Percentiles rank a stretch among this genome's conserved stretches.
Conservation (phyloP, 371 early-diverging fungal genomes). For the Circinella umbellata region DNA sequence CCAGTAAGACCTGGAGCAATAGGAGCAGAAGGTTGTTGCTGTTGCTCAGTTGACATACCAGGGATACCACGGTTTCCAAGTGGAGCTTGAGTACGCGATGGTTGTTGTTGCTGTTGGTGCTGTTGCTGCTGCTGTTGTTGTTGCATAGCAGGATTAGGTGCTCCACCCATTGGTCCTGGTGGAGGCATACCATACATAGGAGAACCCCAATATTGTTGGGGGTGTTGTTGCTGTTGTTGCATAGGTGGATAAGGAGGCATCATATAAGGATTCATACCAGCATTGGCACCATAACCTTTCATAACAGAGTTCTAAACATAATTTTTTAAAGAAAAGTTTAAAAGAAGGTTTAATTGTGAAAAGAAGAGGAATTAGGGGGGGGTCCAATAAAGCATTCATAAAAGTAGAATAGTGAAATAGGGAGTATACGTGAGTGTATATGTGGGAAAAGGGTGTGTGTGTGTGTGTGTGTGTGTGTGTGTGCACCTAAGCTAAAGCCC, state of each 20-base stretch:
- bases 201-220: conserved; percentile 29
- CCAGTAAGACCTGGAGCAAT: background rate
- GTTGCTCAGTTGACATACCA: conserved; percentile 21
- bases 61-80: conserved; percentile 20
- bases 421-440: background rate
- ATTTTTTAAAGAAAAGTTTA: background rate
- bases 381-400: background rate
- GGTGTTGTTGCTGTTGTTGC: conserved; percentile 21
- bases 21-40: conserved; percentile 7
- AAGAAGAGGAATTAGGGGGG: background rate
- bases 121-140: conserved; percentile 36
- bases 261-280: conserved; percentile 41
- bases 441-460: too few relatives aligned
- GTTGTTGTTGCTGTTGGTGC: conserved; percentile 30
- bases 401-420: too few relatives aligned
- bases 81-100: conserved; percentile 21
- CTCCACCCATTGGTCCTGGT: conserved; percentile 21
- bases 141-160: conserved; percentile 25
- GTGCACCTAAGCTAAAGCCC: conserved; percentile 6
- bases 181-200: conserved; percentile 30
- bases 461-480: background rate
- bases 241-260: conserved; percentile 34
- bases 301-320: conserved; percentile 26
- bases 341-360: conserved; percentile 1
- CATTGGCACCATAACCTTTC: conserved; percentile 41